Base-by-base conservation (phyloP, 2,329 filamentous ascomycete genomes). In the Hypoxylon sp. region DNA sequence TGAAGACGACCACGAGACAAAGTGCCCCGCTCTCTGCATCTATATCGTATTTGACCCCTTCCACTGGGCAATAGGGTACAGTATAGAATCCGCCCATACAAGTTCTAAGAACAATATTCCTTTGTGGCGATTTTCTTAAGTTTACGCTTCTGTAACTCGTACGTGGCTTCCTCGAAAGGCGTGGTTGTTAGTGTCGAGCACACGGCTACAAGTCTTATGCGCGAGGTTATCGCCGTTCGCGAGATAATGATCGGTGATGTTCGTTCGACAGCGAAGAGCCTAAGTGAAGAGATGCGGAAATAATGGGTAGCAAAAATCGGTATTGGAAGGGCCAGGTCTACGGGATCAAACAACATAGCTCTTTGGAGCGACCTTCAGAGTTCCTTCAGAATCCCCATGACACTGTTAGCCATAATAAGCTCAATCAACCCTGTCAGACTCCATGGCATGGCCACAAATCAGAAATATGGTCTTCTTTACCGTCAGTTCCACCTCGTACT, bases 1-100 rank as follows among this genome's bases (percentile, higher is more conserved):
- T 42, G 32, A 57, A 50, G 22, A 50, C 32, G 22, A 50, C 38
- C 8, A 42, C 14, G 20, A 57, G 33, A 18, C 45, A 57, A 5
- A 33, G 44, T 4, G 54, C 24, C n/a, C 45, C 22, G 12, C 50
- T 26, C 5, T 32, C 5, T 32, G 4, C 5, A 7, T 49, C 45
- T 18, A 12, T 7, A n/a, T 49, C 45, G 26, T 49, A 30, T 3
- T 30, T 8, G 14, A 49, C 45, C 26, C 26, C n/a, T 20, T 4
- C 22, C 18, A 49, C 45, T 18, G 26, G 26, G 2, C 26, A 3
- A 20, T 18, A 7, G 7, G n/a, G 7, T 49, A 1, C 0, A 16
- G 40, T 33, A n/a, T 8, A 24, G 30, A 48, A 48, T 32, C 30
- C n/a, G 9, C 30, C 8, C n/a, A 28, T n/a, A n/a, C n/a, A n/a